A percentile compares a stretch with the other conserved stretches of the same genome.
phyloP scores from a whole-genome alignment of 2,329 filamentous ascomycete species.

The Eutypa lata region DNA sequence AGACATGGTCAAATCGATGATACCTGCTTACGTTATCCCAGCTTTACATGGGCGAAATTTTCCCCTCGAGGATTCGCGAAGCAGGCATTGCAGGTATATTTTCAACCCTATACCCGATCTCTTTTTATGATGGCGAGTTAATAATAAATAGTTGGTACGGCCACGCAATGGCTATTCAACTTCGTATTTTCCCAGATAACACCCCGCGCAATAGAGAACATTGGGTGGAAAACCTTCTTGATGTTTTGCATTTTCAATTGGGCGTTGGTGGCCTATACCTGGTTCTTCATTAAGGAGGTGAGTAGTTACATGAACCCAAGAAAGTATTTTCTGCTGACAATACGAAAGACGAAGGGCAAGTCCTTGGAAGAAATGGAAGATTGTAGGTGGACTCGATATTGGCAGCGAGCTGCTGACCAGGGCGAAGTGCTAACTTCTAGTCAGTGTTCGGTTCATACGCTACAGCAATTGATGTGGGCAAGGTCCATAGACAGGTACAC shows the following conservation, averaged over 20 bases:
- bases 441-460: constrained; percentile 3
- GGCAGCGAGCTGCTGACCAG: background rate
- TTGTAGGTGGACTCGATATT: constrained; percentile 11
- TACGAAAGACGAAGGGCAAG: constrained; percentile 33
- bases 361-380: constrained; percentile 41
- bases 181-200: constrained; percentile 48
- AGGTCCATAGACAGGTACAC: background rate
- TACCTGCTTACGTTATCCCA: constrained; percentile 7
- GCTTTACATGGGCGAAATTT: constrained; percentile 48
- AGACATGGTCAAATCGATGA: background rate
- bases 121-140: background rate
- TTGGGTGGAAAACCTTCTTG: constrained; percentile 46
- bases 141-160: constrained; percentile 34
- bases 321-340: background rate
- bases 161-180: constrained; percentile 50
- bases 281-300: constrained; percentile 38
- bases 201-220: constrained; percentile 43
- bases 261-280: constrained; percentile 40
- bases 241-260: constrained; percentile 50
- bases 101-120: background rate
- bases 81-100: constrained; percentile 37
- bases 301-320: background rate
- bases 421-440: too few species aligned
- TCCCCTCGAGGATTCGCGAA: constrained; percentile 48
- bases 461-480: background rate